A percentile compares a stretch with the other conserved stretches of the same genome.
Conservation (phyloP, 441 rosid species). For the Erodium moschatum region DNA sequence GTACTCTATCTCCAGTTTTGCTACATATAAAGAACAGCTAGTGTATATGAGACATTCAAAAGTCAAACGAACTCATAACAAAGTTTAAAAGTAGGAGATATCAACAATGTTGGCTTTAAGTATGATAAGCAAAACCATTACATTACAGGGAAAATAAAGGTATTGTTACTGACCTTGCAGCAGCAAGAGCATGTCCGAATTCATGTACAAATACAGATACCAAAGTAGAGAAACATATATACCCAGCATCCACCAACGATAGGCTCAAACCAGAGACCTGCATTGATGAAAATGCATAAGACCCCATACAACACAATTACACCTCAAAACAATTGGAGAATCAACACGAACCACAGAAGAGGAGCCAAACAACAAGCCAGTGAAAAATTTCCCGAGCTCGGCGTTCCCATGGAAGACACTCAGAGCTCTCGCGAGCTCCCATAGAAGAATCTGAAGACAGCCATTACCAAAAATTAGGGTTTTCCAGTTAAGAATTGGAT, state of each 20-base stretch:
- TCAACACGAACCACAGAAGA: constrained; percentile 28
- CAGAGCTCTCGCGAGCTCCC: constrained; percentile 21
- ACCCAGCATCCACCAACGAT: constrained; percentile 42
- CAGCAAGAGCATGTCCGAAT: constrained; percentile 71
- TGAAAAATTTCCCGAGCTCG: constrained; percentile 19
- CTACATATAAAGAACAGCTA: neutral
- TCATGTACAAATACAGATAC: constrained; percentile 69
- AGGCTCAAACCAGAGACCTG: constrained; percentile 36
- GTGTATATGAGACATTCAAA: neutral
- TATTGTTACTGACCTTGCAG: constrained; percentile 37
- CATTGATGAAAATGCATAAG: neutral
- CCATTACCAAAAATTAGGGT: constrained; percentile 15
- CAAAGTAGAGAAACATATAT: constrained; percentile 47
- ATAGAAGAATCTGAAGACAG: constrained; percentile 30
- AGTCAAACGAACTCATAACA: neutral
- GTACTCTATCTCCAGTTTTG: neutral
- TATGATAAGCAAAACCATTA: neutral
- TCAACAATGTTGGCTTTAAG: neutral
- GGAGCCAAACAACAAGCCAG: constrained; percentile 31
- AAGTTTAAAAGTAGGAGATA: neutral
- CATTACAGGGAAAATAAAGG: neutral
- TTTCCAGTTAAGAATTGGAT: constrained; percentile 12
- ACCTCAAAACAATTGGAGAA: neutral
- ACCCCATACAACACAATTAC: neutral
- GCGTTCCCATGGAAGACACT: constrained; percentile 14